Evolutionary conservation across 225 moss, liverwort and hornwort species (phyloP), one percentile per base, ranked within the genome.

Genomic region (Neckera pumila): DNA sequence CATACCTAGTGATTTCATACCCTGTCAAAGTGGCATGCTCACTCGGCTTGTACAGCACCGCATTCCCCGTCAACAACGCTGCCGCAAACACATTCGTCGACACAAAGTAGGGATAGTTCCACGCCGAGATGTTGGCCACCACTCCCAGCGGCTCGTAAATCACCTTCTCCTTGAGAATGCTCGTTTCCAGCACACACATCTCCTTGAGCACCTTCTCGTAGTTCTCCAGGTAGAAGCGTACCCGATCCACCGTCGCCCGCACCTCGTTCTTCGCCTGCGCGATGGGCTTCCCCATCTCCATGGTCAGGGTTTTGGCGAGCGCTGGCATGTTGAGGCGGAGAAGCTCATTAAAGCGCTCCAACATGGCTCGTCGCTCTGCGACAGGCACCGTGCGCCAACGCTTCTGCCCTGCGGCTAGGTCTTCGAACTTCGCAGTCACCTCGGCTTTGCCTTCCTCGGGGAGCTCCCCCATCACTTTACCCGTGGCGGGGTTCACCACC

Each of bases 251-350:
- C 3, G 98, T 97, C 13, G 96, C 97, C 56, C 97, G 94, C 36
- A 98, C 95, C 90, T 98, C 98, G 88, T 92, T 95, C 92, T 95
- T 97, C 43, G 98, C 85, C 80, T 97, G 97, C 54, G 94, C 89
- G 25, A 97, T 96, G n/a, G 98, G 98, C 84, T 98, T 98, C 57
- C 98, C 98, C 98, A 98, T 98, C 88, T 98, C 98, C 90, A 94
- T 94, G 30, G 95, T 98, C 85, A 98, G 86, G 25, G 89, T 96
- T 80, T 96, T 93, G 23, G 98, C 93, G 36, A 98, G 90, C 11
- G 79, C 90, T 47, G 97, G 92, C 95, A 94, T 87, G 86, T 98
- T 98, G 60, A 95, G 89, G 31, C 93, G 90, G 8, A 98, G 95
- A 69, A 98, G 96, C 73, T 96, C 95, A 74, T 95, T 98, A 90